Percentiles rank a stretch among this genome's conserved stretches.
Evolutionary conservation across 306 rosid genomes (phyloP).

Genomic region (Calophaca sinica): DNA sequence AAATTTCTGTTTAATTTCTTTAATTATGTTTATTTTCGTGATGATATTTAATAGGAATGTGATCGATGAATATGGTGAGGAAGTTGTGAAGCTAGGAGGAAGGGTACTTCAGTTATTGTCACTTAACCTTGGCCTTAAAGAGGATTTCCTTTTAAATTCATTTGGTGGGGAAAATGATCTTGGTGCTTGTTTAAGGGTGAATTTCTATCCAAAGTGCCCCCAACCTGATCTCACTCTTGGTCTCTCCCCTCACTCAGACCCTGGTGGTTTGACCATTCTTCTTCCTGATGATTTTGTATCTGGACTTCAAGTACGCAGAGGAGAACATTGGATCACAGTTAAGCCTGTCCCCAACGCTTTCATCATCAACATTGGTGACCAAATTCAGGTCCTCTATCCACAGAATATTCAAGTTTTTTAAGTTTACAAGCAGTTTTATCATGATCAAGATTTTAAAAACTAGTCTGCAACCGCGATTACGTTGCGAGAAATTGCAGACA

Average conservation of each 20-base stretch:
- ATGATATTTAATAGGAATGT: conserved; percentile 42
- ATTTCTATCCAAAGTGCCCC: conserved; percentile 83
- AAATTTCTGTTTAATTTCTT: neutral
- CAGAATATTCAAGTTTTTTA: no score
- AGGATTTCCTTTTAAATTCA: conserved; percentile 64
- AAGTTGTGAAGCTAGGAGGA: conserved; percentile 66
- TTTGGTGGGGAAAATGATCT: conserved; percentile 70
- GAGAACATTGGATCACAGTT: conserved; percentile 67
- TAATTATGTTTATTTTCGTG: neutral
- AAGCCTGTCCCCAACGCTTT: conserved; percentile 73
- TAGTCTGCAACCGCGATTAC: no score
- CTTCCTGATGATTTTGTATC: conserved; percentile 77
- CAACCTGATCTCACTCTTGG: conserved; percentile 91
- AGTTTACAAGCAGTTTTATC: no score
- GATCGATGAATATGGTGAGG: conserved; percentile 66
- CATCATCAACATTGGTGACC: conserved; percentile 81
- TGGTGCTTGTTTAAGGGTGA: conserved; percentile 81
- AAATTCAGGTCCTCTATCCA: conserved; percentile 62
- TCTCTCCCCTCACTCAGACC: conserved; percentile 86
- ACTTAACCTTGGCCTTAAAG: conserved; percentile 60
- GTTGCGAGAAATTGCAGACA: no score
- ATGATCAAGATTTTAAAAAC: no score
- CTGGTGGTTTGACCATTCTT: conserved; percentile 84
- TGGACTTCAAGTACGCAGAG: conserved; percentile 76
- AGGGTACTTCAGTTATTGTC: conserved; percentile 62